A percentile compares a stretch with the other conserved stretches of the same genome.
Evolutionary conservation across 2,329 filamentous ascomycete genomes (phyloP).

Genomic region (Truncatella angustata): DNA sequence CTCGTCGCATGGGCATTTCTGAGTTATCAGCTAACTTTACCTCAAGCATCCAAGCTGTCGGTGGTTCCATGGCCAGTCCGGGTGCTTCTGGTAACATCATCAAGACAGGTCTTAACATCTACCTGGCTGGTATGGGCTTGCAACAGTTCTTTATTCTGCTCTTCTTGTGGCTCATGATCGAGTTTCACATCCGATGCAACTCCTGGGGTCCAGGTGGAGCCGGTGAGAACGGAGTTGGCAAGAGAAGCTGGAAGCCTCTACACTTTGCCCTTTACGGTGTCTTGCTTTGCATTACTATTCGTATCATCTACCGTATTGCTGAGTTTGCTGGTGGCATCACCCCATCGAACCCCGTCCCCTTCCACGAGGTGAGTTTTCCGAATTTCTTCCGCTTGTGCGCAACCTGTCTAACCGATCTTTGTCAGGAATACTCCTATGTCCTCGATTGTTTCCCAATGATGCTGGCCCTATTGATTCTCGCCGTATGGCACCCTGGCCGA

Average conservation of each 20-base stretch:
- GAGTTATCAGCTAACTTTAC: neutral
- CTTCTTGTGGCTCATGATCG: conserved; percentile 33
- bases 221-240: conserved; percentile 9
- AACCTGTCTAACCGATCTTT: neutral
- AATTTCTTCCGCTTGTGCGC: neutral
- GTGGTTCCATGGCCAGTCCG: conserved; percentile 35
- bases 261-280: conserved; percentile 32
- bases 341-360: conserved; percentile 41
- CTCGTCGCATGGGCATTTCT: neutral
- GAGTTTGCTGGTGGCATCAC: conserved; percentile 51
- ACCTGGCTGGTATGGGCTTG: conserved; percentile 35
- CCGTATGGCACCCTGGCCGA: conserved; percentile 37
- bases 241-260: conserved; percentile 31
- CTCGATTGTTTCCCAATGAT: conserved; percentile 57
- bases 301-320: conserved; percentile 59
- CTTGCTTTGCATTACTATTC: conserved; percentile 36
- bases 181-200: conserved; percentile 28
- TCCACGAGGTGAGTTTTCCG: conserved; percentile 38
- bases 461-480: conserved; percentile 40
- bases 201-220: neutral
- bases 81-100: conserved; percentile 20
- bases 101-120: conserved; percentile 35
- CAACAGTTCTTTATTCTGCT: conserved; percentile 37
- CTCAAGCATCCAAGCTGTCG: conserved; percentile 34
- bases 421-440: conserved; percentile 41